Conservation (phyloP, 768 basidiomycete species). For the Kondoa subrosea region DNA sequence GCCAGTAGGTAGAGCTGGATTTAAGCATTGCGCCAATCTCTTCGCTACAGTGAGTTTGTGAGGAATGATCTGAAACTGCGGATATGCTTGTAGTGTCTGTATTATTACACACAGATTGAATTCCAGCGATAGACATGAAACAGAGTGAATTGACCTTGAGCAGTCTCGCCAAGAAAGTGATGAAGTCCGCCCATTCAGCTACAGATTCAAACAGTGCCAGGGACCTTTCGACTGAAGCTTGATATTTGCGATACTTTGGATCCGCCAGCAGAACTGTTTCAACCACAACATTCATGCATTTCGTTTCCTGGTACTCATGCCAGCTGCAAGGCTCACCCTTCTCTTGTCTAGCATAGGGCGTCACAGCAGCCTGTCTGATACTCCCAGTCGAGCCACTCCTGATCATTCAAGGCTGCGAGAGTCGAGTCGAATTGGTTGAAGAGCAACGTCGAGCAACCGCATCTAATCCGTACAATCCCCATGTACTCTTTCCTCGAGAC, state of each 20-base stretch:
- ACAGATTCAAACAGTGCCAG: conserved; percentile 85
- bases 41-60: conserved; percentile 86
- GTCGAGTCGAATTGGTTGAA: no score
- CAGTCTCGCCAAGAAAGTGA: conserved; percentile 54
- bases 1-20: conserved; percentile 90
- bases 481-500: no score
- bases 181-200: conserved; percentile 99
- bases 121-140: not conserved
- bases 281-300: not conserved
- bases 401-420: no score
- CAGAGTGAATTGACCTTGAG: conserved; percentile 21
- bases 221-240: conserved; percentile 61
- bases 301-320: not conserved
- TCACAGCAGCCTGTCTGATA: not conserved
- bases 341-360: not conserved
- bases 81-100: conserved; percentile 80
- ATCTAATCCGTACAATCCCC: no score
- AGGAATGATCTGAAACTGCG: conserved; percentile 90
- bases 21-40: conserved; percentile 84
- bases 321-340: not conserved
- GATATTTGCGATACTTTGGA: not conserved
- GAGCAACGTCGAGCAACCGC: no score
- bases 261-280: not conserved
- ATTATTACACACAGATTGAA: not conserved
- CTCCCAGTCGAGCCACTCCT: not conserved